Percentiles rank a stretch among this genome's conserved stretches.
Evolutionary conservation across 2,329 filamentous ascomycete genomes (phyloP).

Genomic region (Fusarium domesticum): DNA sequence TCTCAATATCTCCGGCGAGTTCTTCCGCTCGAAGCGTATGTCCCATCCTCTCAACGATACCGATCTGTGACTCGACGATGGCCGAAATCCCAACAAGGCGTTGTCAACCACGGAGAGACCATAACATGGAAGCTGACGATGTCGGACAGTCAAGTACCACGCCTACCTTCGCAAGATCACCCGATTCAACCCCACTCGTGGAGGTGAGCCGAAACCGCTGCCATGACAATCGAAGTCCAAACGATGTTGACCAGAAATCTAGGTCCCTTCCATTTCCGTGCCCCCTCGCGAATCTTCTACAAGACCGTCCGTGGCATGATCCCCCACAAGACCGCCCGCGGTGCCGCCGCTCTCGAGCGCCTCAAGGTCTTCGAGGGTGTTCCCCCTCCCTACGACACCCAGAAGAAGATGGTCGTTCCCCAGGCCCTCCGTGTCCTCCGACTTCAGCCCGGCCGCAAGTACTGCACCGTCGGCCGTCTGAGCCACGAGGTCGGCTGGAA

Average conservation of each 20-base stretch:
- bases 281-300: conserved; percentile 99
- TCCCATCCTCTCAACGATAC: conserved; percentile 37
- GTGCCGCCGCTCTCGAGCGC: conserved; percentile 93
- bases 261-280: conserved; percentile 99
- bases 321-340: conserved; percentile 98
- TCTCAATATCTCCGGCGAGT: conserved; percentile 99
- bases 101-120: conserved; percentile 6
- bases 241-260: conserved; percentile 33
- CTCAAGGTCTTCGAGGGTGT: conserved; percentile 99
- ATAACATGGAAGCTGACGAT: conserved; percentile 43
- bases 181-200: conserved; percentile 98
- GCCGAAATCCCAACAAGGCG: conserved; percentile 13
- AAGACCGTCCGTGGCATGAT: conserved; percentile 99
- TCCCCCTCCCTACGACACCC: conserved; percentile 97
- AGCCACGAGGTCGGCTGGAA: conserved; percentile 99
- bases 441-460: conserved; percentile 99
- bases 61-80: conserved; percentile 21
- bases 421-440: conserved; percentile 95
- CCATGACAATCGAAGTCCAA: conserved; percentile 27
- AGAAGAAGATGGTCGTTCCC: conserved; percentile 99
- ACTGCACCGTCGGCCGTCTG: conserved; percentile 97
- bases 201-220: conserved; percentile 62
- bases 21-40: conserved; percentile 99
- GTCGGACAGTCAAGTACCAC: conserved; percentile 92
- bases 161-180: conserved; percentile 99